Base-by-base conservation (phyloP, 83 land plant genomes). In the Diphasiastrum complanatum region DNA sequence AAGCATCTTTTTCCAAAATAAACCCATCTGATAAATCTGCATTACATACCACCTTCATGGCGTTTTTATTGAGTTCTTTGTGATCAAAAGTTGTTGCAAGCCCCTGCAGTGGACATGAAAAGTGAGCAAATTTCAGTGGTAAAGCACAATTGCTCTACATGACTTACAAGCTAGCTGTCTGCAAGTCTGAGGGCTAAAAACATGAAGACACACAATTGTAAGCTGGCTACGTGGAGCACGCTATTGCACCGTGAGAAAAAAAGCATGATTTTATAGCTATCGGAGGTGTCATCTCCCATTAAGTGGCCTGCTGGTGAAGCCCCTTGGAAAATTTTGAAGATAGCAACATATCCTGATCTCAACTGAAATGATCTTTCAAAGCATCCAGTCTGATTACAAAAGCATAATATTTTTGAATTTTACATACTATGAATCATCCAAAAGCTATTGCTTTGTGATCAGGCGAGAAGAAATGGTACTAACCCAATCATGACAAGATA, bases 401-500 rank as follows among this genome's bases (percentile, higher is more conserved):
- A 3, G 14, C 33, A 53, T 26, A 4, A 26, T 25, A 8, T 25
- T 23, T 53, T 14, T 63, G 25, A 31, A 10, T 5, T 31, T 30
- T 22, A 30, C 5, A 34, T 34, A 37, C 23, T 2, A 20, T 1
- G 18, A 37, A 8, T n/a, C 67, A 29, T 23, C 14, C 5, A 49
- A 10, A 46, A 47, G 8, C 4, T 2, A 26, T 26, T 0, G 11
- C 45, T 48, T 4, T 61, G 8, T 23, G 51, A 36, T 38, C 18
- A 29, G 26, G 0, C 6, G 25, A 29, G 6, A 19, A 25, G 19
- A 35, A 1, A 19, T 61, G 28, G 20, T 5, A 56, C 70, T 23
- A 62, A 81, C 84, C 84, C 81, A 77, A 37, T 81, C 84, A 64
- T 81, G 84, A 35, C 66, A 64, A 5, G 66, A 64, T n/a, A 48